Conservation (phyloP, 345 rosid genomes). For the Mallotus nudiflorus region DNA sequence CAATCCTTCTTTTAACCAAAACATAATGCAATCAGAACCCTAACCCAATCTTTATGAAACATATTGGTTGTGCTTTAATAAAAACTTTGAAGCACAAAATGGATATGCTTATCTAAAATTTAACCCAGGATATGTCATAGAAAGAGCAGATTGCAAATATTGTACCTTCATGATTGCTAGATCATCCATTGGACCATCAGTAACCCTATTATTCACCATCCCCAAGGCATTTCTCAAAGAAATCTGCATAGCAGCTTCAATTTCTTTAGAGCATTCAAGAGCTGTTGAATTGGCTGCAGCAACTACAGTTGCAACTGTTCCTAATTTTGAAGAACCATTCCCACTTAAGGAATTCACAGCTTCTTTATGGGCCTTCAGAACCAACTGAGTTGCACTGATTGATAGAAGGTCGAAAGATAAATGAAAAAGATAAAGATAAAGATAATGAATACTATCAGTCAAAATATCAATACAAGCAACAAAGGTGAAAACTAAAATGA, state of each 20-base stretch:
- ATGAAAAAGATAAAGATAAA: neutral
- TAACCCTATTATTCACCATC: slow-evolving; percentile 50
- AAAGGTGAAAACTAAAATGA: neutral
- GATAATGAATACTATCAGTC: neutral
- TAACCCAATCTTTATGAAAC: neutral
- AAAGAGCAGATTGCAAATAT: slow-evolving; percentile 3
- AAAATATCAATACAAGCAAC: neutral
- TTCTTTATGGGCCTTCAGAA: slow-evolving; percentile 92
- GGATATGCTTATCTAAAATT: neutral
- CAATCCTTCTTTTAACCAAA: neutral
- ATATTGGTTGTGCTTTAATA: neutral
- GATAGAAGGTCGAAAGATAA: slow-evolving; percentile 17
- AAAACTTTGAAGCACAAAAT: neutral
- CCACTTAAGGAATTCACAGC: slow-evolving; percentile 95
- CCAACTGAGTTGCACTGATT: slow-evolving; percentile 85
- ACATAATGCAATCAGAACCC: neutral
- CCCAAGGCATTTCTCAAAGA: slow-evolving; percentile 91
- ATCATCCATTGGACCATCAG: slow-evolving; percentile 93
- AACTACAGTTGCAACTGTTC: slow-evolving; percentile 92
- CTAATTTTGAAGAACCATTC: slow-evolving; percentile 80
- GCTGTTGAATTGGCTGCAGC: slow-evolving; percentile 99
- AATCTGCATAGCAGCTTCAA: slow-evolving; percentile 97
- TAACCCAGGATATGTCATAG: neutral
- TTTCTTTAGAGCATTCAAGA: slow-evolving; percentile 88
- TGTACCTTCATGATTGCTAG: slow-evolving; percentile 88